phyloP scores from a whole-genome alignment of 306 rosid genomes.

The Sphenostylis stenocarpa region DNA sequence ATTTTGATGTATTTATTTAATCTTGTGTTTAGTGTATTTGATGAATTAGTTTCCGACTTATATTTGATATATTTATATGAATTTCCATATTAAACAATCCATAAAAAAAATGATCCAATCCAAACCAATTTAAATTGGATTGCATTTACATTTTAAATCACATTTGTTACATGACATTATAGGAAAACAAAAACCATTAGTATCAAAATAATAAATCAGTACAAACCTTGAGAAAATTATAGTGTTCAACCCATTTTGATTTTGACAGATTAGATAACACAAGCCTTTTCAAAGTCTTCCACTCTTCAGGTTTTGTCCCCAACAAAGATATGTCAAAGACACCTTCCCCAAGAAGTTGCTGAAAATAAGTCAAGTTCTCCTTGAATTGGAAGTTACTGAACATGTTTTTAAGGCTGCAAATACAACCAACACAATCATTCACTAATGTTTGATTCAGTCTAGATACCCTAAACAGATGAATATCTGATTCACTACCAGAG shows the following conservation, averaged over 20 bases:
- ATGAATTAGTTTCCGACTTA: neutral
- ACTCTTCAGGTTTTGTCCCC: conserved; percentile 68
- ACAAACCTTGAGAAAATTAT: conserved; percentile 77
- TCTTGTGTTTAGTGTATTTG: neutral
- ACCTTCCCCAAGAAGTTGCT: conserved; percentile 82
- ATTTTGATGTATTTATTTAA: neutral
- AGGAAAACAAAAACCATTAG: neutral
- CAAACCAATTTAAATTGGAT: neutral
- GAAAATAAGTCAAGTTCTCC: conserved; percentile 75
- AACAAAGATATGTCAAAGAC: conserved; percentile 64
- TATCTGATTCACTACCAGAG: neutral
- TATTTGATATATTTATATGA: neutral
- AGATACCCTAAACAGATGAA: neutral
- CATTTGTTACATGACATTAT: neutral
- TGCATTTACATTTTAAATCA: conserved; percentile 2
- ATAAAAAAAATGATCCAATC: neutral
- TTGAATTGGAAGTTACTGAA: conserved; percentile 74
- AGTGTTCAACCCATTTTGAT: conserved; percentile 80
- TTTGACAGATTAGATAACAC: conserved; percentile 57
- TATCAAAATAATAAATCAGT: conserved; percentile 22
- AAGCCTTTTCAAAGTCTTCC: conserved; percentile 70
- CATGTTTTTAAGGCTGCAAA: conserved; percentile 77
- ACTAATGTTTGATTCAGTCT: conserved; percentile 11
- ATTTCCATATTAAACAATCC: neutral
- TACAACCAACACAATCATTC: conserved; percentile 32